Percentiles rank a stretch among this genome's conserved stretches.
These are phyloP conservation scores for Coprinopsis marcescibilis DNA, from an alignment of 768 basidiomycete genomes.

Conservation along the genomic window DNA sequence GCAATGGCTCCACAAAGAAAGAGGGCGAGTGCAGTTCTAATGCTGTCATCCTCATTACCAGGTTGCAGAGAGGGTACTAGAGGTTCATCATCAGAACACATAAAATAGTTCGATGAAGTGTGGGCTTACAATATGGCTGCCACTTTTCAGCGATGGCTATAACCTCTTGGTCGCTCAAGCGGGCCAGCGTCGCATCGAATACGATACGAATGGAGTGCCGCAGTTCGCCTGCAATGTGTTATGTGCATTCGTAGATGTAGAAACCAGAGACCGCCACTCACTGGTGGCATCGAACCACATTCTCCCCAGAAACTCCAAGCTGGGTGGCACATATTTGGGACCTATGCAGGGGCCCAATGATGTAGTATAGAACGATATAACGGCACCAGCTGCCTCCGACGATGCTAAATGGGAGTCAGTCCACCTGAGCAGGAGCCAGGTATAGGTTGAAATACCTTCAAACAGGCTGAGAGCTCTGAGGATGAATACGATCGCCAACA, in stretches of 20 bases:
- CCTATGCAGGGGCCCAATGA: slow-evolving; percentile 63
- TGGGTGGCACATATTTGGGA: slow-evolving; percentile 55
- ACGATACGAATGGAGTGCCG: slow-evolving; percentile 71
- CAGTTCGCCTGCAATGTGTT: slow-evolving; percentile 49
- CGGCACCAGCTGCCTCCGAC: slow-evolving; percentile 61
- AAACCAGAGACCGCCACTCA: slow-evolving; percentile 26
- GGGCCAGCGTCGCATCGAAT: slow-evolving; percentile 70
- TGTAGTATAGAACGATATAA: slow-evolving; percentile 76
- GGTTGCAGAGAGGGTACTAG: slow-evolving; percentile 61
- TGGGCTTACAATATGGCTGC: slow-evolving; percentile 54
- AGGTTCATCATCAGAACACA: background rate
- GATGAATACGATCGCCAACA: slow-evolving; percentile 59
- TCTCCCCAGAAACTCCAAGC: slow-evolving; percentile 63
- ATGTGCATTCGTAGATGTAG: slow-evolving; percentile 4
- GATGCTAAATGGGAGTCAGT: slow-evolving; percentile 42
- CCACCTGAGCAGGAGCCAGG: background rate
- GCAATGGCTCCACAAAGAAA: slow-evolving; percentile 83
- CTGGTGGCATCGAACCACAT: slow-evolving; percentile 75
- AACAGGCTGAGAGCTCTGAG: slow-evolving; percentile 70
- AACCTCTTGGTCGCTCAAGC: slow-evolving; percentile 64
- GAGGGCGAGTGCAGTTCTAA: slow-evolving; percentile 61
- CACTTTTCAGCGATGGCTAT: slow-evolving; percentile 51
- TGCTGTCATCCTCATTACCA: slow-evolving; percentile 51
- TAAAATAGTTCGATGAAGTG: background rate
- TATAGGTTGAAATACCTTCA: slow-evolving; percentile 40